Conservation (phyloP, 352 stramenopile genomes). For the Globisporangium megalacanthum region DNA sequence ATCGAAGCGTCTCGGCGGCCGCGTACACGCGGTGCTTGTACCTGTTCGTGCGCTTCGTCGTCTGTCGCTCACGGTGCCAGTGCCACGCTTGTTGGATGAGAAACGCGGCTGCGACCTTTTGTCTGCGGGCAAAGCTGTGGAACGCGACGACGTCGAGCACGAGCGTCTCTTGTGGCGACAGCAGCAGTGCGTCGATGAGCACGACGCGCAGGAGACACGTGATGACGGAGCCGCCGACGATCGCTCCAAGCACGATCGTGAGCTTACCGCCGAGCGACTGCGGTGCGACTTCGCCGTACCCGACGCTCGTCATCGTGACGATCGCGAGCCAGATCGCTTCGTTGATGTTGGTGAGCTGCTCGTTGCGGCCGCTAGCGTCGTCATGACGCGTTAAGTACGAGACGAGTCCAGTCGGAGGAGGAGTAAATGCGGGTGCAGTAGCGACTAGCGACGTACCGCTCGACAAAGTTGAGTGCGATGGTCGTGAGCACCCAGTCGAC, state of each 20-base stretch:
- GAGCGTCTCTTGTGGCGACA: conserved; percentile 49
- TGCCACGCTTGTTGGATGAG: conserved; percentile 43
- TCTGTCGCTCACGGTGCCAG: conserved; percentile 15
- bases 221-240: conserved; percentile 52
- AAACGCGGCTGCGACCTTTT: conserved; percentile 34
- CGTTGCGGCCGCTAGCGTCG: conserved; percentile 30
- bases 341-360: conserved; percentile 29
- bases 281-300: conserved; percentile 50
- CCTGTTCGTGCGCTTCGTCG: conserved; percentile 11
- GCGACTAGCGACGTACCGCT: conserved; percentile 29
- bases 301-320: conserved; percentile 57
- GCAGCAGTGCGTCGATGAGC: conserved; percentile 48
- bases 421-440: too few relatives aligned
- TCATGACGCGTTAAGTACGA: not conserved
- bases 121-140: conserved; percentile 38
- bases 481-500: conserved; percentile 57
- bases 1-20: conserved; percentile 36
- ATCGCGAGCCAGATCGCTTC: conserved; percentile 65
- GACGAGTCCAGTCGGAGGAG: not conserved
- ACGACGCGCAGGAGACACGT: conserved; percentile 54
- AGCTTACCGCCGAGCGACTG: conserved; percentile 48
- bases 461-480: conserved; percentile 50
- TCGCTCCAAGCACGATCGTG: conserved; percentile 47
- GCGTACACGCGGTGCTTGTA: conserved; percentile 36
- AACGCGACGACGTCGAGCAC: conserved; percentile 59